These are phyloP conservation scores for Debaryomyces hansenii DNA, from an alignment of 805 yeast genomes.

Conservation along the genomic window DNA sequence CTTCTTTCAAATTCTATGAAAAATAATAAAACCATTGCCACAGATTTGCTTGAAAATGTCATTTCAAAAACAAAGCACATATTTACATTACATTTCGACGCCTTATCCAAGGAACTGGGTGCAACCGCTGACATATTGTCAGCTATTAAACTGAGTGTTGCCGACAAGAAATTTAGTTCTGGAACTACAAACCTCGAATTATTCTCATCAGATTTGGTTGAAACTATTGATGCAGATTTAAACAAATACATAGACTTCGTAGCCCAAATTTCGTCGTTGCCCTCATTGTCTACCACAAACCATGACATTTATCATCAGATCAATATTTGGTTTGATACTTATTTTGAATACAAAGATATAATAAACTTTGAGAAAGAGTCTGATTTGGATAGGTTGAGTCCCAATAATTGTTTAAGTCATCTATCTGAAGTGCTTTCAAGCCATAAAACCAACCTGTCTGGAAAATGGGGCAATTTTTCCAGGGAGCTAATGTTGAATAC, in stretches of 20 bases:
- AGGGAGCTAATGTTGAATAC: constrained; percentile 9
- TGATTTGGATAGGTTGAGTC: neutral
- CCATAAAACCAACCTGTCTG: neutral
- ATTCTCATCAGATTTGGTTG: constrained; percentile 21
- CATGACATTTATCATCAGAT: constrained; percentile 7
- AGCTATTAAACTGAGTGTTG: neutral
- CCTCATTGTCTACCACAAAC: constrained; percentile 3
- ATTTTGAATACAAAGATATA: constrained; percentile 4
- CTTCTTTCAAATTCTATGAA: constrained; percentile 6
- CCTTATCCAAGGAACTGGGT: neutral
- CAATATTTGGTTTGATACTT: constrained; percentile 16
- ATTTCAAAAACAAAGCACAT: constrained; percentile 6
- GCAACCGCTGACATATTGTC: neutral
- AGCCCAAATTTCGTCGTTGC: constrained; percentile 7
- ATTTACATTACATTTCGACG: constrained; percentile 7
- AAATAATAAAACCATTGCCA: neutral
- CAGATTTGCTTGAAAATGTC: constrained; percentile 6
- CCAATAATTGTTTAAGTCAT: constrained; percentile 4
- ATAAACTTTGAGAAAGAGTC: constrained; percentile 1
- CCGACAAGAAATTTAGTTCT: neutral
- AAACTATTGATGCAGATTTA: constrained; percentile 27
- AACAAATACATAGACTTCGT: constrained; percentile 23
- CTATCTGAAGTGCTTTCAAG: constrained; percentile 2
- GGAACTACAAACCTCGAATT: neutral
- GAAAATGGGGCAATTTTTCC: constrained; percentile 19